phyloP scores from a whole-genome alignment of 108 stramenopile genomes.

The Cyclotella cryptica region DNA sequence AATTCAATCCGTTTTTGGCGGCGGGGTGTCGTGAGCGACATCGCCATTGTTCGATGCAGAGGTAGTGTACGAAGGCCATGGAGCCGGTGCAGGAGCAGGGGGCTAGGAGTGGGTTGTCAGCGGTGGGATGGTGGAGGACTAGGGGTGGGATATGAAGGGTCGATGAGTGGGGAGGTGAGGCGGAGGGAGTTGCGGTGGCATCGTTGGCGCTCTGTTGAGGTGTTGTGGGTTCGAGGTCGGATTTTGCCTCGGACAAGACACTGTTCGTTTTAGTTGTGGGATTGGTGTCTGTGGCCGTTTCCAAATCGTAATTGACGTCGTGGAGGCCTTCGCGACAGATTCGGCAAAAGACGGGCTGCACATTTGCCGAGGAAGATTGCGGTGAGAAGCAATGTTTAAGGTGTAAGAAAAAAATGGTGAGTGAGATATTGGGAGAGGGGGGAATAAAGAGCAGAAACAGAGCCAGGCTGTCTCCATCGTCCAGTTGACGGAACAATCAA shows the following conservation, averaged over 20 bases:
- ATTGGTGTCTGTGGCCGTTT: conserved; percentile 19
- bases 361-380: background rate
- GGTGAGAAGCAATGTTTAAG: background rate
- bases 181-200: background rate
- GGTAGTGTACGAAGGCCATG: conserved; percentile 93
- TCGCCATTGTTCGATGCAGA: conserved; percentile 92
- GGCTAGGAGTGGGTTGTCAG: conserved; percentile 86
- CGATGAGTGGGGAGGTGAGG: conserved; percentile 17
- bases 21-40: conserved; percentile 87
- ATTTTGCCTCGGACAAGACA: background rate
- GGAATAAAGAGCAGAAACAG: background rate
- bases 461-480: background rate
- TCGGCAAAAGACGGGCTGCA: conserved; percentile 83
- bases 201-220: conserved; percentile 5
- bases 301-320: conserved; percentile 66
- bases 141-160: conserved; percentile 21
- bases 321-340: conserved; percentile 92
- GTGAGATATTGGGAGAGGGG: background rate
- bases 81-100: conserved; percentile 91
- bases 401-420: background rate
- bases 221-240: conserved; percentile 10
- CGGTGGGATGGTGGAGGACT: conserved; percentile 61
- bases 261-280: background rate
- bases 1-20: conserved; percentile 77
- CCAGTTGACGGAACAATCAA: background rate